Evolutionary conservation across 139 green algal genomes (phyloP).

Genomic region (Monoraphidium neglectum): DNA sequence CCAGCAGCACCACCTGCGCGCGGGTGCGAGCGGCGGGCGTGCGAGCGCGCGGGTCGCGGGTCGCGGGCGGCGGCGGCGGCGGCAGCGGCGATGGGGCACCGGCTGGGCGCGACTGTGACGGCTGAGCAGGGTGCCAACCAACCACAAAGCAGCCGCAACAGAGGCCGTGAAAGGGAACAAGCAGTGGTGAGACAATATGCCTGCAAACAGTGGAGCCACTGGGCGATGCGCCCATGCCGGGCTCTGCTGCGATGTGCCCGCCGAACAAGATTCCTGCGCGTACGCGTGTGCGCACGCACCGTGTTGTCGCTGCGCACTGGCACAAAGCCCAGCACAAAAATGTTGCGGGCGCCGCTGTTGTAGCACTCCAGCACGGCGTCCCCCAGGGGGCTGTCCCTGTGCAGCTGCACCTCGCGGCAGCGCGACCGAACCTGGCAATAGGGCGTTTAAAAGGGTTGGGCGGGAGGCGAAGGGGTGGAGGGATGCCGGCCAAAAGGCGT

Average conservation of each 20-base stretch:
- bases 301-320: slow-evolving; percentile 76
- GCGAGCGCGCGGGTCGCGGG: slow-evolving; percentile 28
- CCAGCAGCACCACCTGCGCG: slow-evolving; percentile 86
- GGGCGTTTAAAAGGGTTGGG: neutral
- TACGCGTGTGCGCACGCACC: slow-evolving; percentile 46
- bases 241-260: no score
- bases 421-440: slow-evolving; percentile 57
- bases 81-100: no score
- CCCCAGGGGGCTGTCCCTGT: slow-evolving; percentile 91
- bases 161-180: no score
- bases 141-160: no score
- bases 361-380: slow-evolving; percentile 98
- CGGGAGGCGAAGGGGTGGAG: neutral
- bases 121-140: no score
- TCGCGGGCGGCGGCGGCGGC: neutral
- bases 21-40: no score
- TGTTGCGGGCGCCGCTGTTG: slow-evolving; percentile 85
- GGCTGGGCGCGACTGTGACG: no score
- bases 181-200: no score
- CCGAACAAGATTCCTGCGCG: no score
- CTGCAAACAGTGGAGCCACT: no score
- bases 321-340: slow-evolving; percentile 97
- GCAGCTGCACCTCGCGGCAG: slow-evolving; percentile 82
- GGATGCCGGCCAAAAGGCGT: neutral
- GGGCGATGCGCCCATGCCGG: no score